phyloP scores from a whole-genome alignment of 345 rosid species.

The Raphanus raphanistrum region DNA sequence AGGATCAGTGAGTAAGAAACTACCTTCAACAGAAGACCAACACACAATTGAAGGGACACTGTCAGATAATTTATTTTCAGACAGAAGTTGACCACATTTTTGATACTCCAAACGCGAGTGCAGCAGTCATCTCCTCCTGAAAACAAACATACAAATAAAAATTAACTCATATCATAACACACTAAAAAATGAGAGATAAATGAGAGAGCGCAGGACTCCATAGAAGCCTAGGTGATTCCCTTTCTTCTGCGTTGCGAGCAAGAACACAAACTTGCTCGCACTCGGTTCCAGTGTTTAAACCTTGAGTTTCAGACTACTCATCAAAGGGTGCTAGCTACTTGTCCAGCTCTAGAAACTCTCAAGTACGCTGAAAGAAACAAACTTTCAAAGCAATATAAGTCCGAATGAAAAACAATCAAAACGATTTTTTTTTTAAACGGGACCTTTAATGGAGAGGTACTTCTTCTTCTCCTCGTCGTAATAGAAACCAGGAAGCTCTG shows the following conservation, averaged over 20 bases:
- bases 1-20: not conserved
- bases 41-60: not conserved
- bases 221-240: slow-evolving; percentile 43
- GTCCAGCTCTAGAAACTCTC: slow-evolving; percentile 56
- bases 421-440: too few relatives aligned
- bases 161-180: slow-evolving; percentile 4
- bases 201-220: slow-evolving; percentile 44
- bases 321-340: slow-evolving; percentile 31
- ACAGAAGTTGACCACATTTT: not conserved
- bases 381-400: too few relatives aligned
- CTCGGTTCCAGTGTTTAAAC: slow-evolving; percentile 30
- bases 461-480: slow-evolving; percentile 85
- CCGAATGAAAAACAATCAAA: too few relatives aligned
- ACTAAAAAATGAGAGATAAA: too few relatives aligned
- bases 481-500: slow-evolving; percentile 87
- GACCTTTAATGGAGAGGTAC: slow-evolving; percentile 73
- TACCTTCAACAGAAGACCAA: not conserved
- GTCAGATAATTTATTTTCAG: not conserved
- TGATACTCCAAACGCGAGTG: not conserved
- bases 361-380: slow-evolving; percentile 64
- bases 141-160: too few relatives aligned
- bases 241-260: slow-evolving; percentile 43
- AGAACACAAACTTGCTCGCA: slow-evolving; percentile 51
- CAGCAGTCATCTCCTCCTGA: too few relatives aligned
- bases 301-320: slow-evolving; percentile 21